Conservation (phyloP, 352 stramenopile genomes). For the Albugo laibachii region DNA sequence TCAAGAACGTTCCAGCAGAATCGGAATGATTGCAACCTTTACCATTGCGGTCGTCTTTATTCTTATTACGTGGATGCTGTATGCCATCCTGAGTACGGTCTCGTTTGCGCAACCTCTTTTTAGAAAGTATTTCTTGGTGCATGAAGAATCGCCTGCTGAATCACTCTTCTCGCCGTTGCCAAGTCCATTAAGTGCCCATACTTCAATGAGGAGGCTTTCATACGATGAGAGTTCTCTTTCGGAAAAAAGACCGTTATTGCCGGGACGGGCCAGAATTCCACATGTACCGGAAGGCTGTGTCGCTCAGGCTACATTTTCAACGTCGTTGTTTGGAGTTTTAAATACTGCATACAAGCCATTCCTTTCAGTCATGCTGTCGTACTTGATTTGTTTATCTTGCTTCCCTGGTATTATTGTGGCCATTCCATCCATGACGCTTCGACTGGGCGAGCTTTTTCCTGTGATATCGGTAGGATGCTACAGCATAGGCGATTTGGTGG, state of each 20-base stretch:
- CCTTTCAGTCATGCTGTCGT: conserved; percentile 58
- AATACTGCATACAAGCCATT: conserved; percentile 46
- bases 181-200: conserved; percentile 11
- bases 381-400: conserved; percentile 56
- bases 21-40: conserved; percentile 55
- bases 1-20: conserved; percentile 7
- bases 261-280: conserved; percentile 4
- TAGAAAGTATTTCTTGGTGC: conserved; percentile 41
- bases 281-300: conserved; percentile 14
- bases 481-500: conserved; percentile 51
- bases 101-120: conserved; percentile 40
- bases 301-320: conserved; percentile 18
- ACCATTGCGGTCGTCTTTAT: conserved; percentile 32
- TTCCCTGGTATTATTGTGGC: conserved; percentile 60
- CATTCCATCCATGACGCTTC: conserved; percentile 34
- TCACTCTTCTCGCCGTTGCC: conserved; percentile 29
- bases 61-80: conserved; percentile 28
- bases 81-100: conserved; percentile 24
- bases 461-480: conserved; percentile 58
- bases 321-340: conserved; percentile 33
- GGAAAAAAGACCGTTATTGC: conserved; percentile 1
- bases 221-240: conserved; percentile 6
- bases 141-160: conserved; percentile 33
- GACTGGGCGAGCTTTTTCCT: conserved; percentile 45
- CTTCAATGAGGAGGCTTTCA: conserved; percentile 7